Base-by-base conservation (phyloP, 179 eudicot species). In the Vitellaria paradoxa region DNA sequence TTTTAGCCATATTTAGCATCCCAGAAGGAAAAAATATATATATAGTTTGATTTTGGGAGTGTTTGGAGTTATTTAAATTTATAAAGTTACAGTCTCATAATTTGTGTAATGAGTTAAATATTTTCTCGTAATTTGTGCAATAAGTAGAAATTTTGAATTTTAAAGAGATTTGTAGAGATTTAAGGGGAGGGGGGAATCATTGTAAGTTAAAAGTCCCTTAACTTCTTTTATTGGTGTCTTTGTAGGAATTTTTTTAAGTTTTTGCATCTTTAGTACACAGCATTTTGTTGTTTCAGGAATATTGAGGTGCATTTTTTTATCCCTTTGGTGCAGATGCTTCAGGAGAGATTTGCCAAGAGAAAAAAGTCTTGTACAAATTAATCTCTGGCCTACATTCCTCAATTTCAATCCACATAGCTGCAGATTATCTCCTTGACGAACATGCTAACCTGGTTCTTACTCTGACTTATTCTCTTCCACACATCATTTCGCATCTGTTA, bases 321-420 rank as follows among this genome's bases (percentile, higher is more conserved):
- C 37, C 23, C 13, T 50, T 15, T 14, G 66, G 42, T 85, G 83
- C 92, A 93, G 97, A 89, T 89, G 52, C 89, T 68, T 87, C 85
- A 57, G 91, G 93, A 68, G 98, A 94, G 79, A 82, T 82, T 65
- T 92, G 97, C 83, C 96, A 80, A 64, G 98, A 94, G 91, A 91
- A 91, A 81, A 94, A 89, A 81, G 89, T 87, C 56, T 79, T 94
- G 26, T 94, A 92, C 91, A 94, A 94, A 79, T 70, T 94, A 79
- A 92, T 94, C 76, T 94, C 97, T 55, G 98, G 98, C 69, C 87
- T 94, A 56, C 98, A 94, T 81, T 82, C 98, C 77, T 94, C 98
- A 55, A 92, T 94, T 76, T 94, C 98, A 66, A 86, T 89, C 60
- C 97, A 94, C 76, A 94, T 92, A 65, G 98, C 93, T 57, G 86